Conservation (phyloP, 176 grass and related monocot genomes). For the Avena insularis region DNA sequence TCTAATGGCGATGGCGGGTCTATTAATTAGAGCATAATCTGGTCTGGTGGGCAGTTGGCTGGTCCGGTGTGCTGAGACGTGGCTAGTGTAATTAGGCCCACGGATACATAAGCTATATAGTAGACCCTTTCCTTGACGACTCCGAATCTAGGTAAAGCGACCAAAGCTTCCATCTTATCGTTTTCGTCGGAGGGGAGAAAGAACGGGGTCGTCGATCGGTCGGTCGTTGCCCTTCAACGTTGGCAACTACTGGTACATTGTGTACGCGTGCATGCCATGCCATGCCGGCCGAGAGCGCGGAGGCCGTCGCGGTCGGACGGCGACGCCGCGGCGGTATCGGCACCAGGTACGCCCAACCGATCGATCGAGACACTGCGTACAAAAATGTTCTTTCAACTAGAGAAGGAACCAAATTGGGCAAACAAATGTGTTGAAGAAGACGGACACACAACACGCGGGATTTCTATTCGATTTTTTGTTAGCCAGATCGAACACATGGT, state of each 20-base stretch:
- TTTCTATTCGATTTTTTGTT: not conserved
- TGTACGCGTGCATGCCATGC: not conserved
- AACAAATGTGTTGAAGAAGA: not conserved
- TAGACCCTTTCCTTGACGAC: constrained; percentile 22
- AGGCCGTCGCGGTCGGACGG: not conserved
- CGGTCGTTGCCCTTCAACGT: not conserved
- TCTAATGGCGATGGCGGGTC: too few relatives aligned
- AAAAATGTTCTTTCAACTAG: not conserved
- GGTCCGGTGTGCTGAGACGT: not conserved
- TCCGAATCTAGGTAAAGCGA: not conserved
- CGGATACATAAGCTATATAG: not conserved
- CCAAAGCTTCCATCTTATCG: too few relatives aligned
- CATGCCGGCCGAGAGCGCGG: not conserved
- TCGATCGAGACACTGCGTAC: not conserved
- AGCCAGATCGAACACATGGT: not conserved
- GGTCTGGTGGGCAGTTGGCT: not conserved
- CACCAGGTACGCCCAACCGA: not conserved
- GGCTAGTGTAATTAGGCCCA: not conserved
- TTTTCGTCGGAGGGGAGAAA: not conserved
- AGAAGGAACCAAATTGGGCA: not conserved
- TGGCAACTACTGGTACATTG: not conserved
- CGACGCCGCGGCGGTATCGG: not conserved
- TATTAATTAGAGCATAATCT: too few relatives aligned
- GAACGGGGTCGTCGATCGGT: not conserved
- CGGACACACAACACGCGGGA: too few relatives aligned